phyloP scores from a whole-genome alignment of 805 yeast genomes.

The Saturnispora ahearnii region DNA sequence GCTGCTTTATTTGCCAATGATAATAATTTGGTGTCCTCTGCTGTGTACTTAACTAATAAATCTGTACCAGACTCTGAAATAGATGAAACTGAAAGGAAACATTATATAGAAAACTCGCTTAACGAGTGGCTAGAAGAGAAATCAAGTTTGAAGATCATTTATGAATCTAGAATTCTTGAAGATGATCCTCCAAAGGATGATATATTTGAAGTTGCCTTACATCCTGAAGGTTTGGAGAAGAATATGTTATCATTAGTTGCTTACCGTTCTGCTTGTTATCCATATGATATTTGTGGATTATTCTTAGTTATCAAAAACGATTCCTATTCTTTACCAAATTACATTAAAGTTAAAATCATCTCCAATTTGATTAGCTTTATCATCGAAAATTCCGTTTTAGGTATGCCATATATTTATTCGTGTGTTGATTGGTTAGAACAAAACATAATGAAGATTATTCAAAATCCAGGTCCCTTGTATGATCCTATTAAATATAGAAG shows the following conservation, averaged over 20 bases:
- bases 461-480: slow-evolving; percentile 66
- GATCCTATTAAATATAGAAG: slow-evolving; percentile 16
- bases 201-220: slow-evolving; percentile 29
- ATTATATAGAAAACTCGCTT: slow-evolving; percentile 5
- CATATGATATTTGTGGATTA: slow-evolving; percentile 61
- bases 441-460: slow-evolving; percentile 46
- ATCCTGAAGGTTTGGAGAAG: slow-evolving; percentile 24
- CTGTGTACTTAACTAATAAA: slow-evolving; percentile 39
- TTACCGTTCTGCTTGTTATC: slow-evolving; percentile 48
- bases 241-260: slow-evolving; percentile 29
- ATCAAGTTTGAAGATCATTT: slow-evolving; percentile 56
- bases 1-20: slow-evolving; percentile 35
- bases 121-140: slow-evolving; percentile 69
- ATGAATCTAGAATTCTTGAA: slow-evolving; percentile 21
- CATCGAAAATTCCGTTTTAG: slow-evolving; percentile 38
- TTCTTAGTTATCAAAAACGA: slow-evolving; percentile 37
- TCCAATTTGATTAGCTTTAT: slow-evolving; percentile 39
- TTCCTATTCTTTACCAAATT: slow-evolving; percentile 53
- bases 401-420: slow-evolving; percentile 60
- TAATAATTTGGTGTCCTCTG: slow-evolving; percentile 41
- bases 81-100: slow-evolving; percentile 9
- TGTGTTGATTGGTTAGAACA: slow-evolving; percentile 75
- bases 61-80: not conserved
- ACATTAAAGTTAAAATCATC: slow-evolving; percentile 53
- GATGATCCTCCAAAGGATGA: slow-evolving; percentile 32